Percentiles rank a stretch among this genome's conserved stretches.
phyloP scores from a whole-genome alignment of 1,139 yeast genomes.

The Hyphopichia khmerensis region DNA sequence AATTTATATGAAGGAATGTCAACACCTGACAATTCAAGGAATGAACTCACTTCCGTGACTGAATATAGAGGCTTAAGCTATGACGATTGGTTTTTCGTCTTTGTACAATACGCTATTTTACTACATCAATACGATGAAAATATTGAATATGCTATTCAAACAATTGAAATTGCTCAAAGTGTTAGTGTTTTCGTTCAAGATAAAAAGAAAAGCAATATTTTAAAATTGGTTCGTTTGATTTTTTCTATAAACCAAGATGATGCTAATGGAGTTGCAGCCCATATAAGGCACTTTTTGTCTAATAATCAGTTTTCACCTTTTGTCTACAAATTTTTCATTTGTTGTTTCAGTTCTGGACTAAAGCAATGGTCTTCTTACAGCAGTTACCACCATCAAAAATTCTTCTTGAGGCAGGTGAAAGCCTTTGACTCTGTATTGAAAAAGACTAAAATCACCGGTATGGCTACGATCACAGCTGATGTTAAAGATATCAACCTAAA shows the following conservation, averaged over 20 bases:
- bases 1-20: slow-evolving; percentile 64
- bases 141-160: slow-evolving; percentile 61
- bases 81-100: slow-evolving; percentile 81
- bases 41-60: slow-evolving; percentile 42
- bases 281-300: slow-evolving; percentile 62
- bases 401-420: slow-evolving; percentile 81
- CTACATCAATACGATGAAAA: slow-evolving; percentile 62
- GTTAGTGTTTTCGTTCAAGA: slow-evolving; percentile 76
- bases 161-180: slow-evolving; percentile 70
- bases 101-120: slow-evolving; percentile 73
- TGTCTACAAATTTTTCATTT: slow-evolving; percentile 63
- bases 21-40: slow-evolving; percentile 33
- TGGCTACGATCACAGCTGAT: slow-evolving; percentile 63
- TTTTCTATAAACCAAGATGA: slow-evolving; percentile 60
- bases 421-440: slow-evolving; percentile 73
- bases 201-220: slow-evolving; percentile 50
- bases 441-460: slow-evolving; percentile 61
- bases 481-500: slow-evolving; percentile 27
- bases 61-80: slow-evolving; percentile 76
- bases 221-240: slow-evolving; percentile 64
- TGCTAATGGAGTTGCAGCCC: slow-evolving; percentile 43
- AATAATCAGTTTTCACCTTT: slow-evolving; percentile 75
- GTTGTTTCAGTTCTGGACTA: slow-evolving; percentile 64
- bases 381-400: slow-evolving; percentile 84
- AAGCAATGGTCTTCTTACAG: slow-evolving; percentile 61